phyloP scores from a whole-genome alignment of 75 land plant genomes.

The Pinus taeda region DNA sequence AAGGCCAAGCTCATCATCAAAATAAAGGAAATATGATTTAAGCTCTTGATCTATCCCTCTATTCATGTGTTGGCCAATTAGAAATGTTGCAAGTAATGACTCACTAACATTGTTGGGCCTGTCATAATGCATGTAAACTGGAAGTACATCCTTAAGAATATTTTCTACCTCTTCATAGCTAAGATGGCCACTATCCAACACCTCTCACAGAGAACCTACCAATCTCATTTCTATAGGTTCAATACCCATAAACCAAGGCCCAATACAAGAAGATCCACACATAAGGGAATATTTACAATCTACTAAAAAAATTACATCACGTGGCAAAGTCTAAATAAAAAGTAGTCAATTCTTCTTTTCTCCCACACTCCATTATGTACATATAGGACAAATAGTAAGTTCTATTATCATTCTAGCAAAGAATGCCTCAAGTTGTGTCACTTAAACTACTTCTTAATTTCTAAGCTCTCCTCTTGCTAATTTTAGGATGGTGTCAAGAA shows the following conservation, averaged over 20 bases:
- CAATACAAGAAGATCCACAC: conserved; percentile 55
- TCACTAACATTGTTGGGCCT: conserved; percentile 48
- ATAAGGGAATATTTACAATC: conserved; percentile 93
- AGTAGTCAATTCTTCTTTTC: conserved; percentile 92
- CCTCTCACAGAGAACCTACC: conserved; percentile 93
- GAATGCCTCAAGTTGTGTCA: conserved; percentile 95
- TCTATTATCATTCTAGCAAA: conserved; percentile 94
- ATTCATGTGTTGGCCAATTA: conserved; percentile 95
- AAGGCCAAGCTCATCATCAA: conserved; percentile 89
- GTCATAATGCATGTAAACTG: conserved; percentile 25
- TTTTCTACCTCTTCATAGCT: conserved; percentile 93
- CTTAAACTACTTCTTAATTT: conserved; percentile 73
- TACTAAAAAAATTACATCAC: conserved; percentile 81
- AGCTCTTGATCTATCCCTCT: conserved; percentile 92
- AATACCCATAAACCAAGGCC: conserved; percentile 62
- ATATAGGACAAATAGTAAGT: conserved; percentile 78
- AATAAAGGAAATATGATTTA: conserved; percentile 94
- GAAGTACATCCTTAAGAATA: conserved; percentile 77
- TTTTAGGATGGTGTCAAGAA: too few species aligned
- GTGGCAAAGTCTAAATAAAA: conserved; percentile 63
- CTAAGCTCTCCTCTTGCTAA: conserved; percentile 80
- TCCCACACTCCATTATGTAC: conserved; percentile 97
- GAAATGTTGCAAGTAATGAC: conserved; percentile 85
- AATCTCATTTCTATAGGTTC: conserved; percentile 72
- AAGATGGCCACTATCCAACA: conserved; percentile 89